Evolutionary conservation across 2,329 filamentous ascomycete species (phyloP).

Genomic region (Zymoseptoria passerinii): DNA sequence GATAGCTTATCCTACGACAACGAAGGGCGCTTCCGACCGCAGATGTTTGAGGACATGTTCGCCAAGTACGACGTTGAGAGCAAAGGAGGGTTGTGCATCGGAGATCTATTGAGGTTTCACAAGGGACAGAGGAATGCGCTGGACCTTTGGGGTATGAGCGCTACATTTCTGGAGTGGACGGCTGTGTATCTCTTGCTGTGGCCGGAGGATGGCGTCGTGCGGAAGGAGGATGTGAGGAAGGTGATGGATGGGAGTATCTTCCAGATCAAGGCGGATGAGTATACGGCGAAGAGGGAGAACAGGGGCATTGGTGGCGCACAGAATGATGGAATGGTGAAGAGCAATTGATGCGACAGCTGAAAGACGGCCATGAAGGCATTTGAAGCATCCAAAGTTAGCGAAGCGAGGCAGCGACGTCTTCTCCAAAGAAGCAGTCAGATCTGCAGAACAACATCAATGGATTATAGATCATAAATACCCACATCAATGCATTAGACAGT

Average conservation of each 20-base stretch:
- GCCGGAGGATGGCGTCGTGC: constrained; percentile 48
- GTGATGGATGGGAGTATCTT: constrained; percentile 48
- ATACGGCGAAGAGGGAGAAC: constrained; percentile 15
- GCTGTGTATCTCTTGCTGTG: constrained; percentile 47
- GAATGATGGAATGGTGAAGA: background rate
- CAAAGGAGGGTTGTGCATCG: constrained; percentile 33
- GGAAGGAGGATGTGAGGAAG: constrained; percentile 49
- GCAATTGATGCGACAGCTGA: background rate
- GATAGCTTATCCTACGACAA: constrained; percentile 38
- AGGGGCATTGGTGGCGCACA: background rate
- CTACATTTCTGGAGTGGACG: constrained; percentile 40
- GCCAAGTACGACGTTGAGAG: constrained; percentile 36
- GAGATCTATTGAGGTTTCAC: constrained; percentile 33
- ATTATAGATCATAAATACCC: background rate
- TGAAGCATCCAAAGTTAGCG: background rate
- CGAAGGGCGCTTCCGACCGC: constrained; percentile 40
- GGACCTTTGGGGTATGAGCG: constrained; percentile 42
- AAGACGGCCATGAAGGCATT: background rate
- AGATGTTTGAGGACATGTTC: constrained; percentile 43
- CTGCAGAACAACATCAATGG: background rate
- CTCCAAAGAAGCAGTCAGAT: background rate
- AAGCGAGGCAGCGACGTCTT: too few species aligned
- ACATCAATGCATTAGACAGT: background rate
- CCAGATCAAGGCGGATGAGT: constrained; percentile 34
- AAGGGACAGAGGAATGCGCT: constrained; percentile 35